A percentile compares a stretch with the other conserved stretches of the same genome.
Conservation (phyloP, 164 flowering plant species). For the Vitis labrusca region DNA sequence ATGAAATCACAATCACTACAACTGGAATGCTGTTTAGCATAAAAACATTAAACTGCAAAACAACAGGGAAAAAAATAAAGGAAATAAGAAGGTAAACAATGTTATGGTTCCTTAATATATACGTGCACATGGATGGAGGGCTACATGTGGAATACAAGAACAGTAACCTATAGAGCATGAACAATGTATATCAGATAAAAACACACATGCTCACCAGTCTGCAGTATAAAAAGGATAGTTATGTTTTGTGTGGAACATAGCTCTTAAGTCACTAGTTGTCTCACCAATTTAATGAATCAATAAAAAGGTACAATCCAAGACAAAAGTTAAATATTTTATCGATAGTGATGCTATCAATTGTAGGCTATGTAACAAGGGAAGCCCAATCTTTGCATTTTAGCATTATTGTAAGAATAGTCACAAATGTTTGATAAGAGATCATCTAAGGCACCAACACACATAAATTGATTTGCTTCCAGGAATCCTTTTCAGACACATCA, state of each 20-base stretch:
- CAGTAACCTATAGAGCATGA: neutral
- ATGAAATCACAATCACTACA: constrained; percentile 90
- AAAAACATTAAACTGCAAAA: constrained; percentile 79
- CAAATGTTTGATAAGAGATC: neutral
- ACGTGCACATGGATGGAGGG: neutral
- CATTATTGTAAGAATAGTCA: neutral
- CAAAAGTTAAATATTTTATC: too few species aligned
- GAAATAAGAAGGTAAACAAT: too few species aligned
- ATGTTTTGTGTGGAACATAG: neutral
- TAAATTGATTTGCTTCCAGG: neutral
- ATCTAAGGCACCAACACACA: neutral
- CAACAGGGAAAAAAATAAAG: neutral
- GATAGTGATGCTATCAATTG: neutral
- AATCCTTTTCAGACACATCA: neutral
- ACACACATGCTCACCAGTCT: neutral
- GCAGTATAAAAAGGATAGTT: neutral
- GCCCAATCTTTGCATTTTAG: neutral
- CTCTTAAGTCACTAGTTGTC: neutral
- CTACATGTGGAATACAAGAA: neutral
- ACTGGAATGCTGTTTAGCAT: constrained; percentile 93
- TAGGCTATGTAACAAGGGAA: neutral
- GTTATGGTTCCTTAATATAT: neutral
- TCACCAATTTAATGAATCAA: too few species aligned
- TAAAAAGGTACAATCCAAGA: too few species aligned
- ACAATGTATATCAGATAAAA: neutral